phyloP scores from a whole-genome alignment of 345 rosid species.

The Acer campestre region DNA sequence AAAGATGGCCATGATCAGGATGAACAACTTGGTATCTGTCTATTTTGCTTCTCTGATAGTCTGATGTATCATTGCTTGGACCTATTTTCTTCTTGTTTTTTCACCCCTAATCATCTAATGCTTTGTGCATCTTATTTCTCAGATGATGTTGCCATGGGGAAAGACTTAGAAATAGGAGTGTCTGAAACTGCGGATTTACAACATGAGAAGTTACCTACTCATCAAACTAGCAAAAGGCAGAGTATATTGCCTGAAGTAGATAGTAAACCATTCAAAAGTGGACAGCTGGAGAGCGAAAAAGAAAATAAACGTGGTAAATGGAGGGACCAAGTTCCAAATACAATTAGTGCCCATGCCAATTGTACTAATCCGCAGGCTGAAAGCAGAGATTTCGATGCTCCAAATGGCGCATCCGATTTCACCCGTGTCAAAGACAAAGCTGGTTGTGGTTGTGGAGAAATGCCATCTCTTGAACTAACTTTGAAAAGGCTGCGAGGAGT shows the following conservation, averaged over 20 bases:
- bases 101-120: neutral
- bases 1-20: constrained; percentile 38
- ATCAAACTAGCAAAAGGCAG: constrained; percentile 20
- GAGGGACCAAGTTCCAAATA: constrained; percentile 22
- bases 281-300: constrained; percentile 22
- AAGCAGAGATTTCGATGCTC: constrained; percentile 32
- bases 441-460: constrained; percentile 35
- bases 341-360: constrained; percentile 20
- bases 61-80: neutral
- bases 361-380: constrained; percentile 30
- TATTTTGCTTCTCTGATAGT: neutral
- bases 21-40: constrained; percentile 37
- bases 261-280: constrained; percentile 28
- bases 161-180: constrained; percentile 33
- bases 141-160: constrained; percentile 34
- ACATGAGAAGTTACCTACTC: constrained; percentile 20
- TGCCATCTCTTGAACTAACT: constrained; percentile 48
- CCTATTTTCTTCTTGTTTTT: neutral
- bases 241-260: constrained; percentile 29
- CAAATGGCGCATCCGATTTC: constrained; percentile 34
- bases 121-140: constrained; percentile 1
- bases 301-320: constrained; percentile 27
- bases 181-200: constrained; percentile 24
- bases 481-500: constrained; percentile 44
- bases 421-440: constrained; percentile 40